Base-by-base conservation (phyloP, 768 basidiomycete genomes). In the Tephrocybe sp. region DNA sequence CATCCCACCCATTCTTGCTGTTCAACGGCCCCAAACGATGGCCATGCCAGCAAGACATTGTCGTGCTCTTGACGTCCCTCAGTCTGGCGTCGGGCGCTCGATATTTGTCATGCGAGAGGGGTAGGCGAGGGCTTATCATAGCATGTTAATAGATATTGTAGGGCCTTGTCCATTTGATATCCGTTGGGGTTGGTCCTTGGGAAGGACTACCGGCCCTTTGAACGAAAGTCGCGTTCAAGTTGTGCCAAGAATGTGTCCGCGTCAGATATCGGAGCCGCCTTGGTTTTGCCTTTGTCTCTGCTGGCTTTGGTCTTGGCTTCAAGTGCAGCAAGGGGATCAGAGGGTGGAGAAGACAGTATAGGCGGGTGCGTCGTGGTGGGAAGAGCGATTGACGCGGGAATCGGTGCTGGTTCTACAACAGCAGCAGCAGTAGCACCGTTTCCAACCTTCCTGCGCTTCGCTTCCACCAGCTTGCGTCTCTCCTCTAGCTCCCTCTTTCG, bases 401-500 rank as follows among this genome's bases (percentile, higher is more conserved):
- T 42, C 29, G 53, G 47, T 15, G 49, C 38, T 36, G 44, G 21
- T 34, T 22, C 46, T 8, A 55, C 13, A 13, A 50, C 33, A 39
- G 49, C 47, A 18, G 55, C 13, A 15, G 52, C 31, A 39, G 49
- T 46, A 18, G 27, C 45, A 52, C 23, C 16, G 7, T 22, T 52
- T 47, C 30, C 56, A 37, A 55, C 57, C 65, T 88, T 91, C 57
- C 73, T 73, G 54, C 86, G 74, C 66, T 88, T 88, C 21, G 83
- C 84, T 38, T 86, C 84, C 19, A 90, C 55, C 52, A 80, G 31
- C 56, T 74, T 73, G 46, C 76, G 67, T 57, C 88, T 70, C 59
- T 88, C 85, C 61, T 88, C 88, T 1, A 88, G 56, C 49, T 89
- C 85, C 50, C 83, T 71, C 63, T 86, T 87, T 59, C 87, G 72